Base-by-base conservation (phyloP, 2,329 filamentous ascomycete genomes). In the Ophiosphaerella narmari region DNA sequence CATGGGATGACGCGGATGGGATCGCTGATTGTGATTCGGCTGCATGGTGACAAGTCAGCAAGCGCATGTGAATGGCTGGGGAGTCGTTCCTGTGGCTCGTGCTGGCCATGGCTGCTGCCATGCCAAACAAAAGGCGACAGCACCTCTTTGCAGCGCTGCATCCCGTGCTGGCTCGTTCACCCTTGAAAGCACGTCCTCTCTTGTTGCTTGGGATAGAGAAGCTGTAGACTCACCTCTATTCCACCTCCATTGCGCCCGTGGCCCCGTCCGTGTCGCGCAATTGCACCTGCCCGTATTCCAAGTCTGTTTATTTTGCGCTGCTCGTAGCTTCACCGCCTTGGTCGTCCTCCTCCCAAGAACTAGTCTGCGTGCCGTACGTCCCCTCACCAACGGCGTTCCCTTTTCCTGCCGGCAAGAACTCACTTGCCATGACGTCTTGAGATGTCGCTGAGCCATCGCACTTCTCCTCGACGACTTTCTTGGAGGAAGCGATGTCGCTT, bases 401-500 rank as follows among this genome's bases (percentile, higher is more conserved):
- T 46, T 43, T 46, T 32, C 41, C 50, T 44, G 18, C 18, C 18
- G 56, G 50, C 50, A 52, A 50, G 56, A 29, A 29, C 26, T 29
- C 54, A 49, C 58, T 52, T 63, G 59, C 50, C 61, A 66, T 66
- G 62, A 66, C 61, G 62, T 59, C 55, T 55, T 61, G 61, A 64
- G 40, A 66, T 66, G 63, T 63, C 56, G 61, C 53, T 48, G 47
- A 51, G 49, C 50, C 54, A 48, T 60, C 55, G 53, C 57, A 53
- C 53, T 53, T 53, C 55, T 61, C 55, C 57, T 57, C 59, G 57
- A 62, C 59, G 50, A 61, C 45, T 56, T 51, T 64, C 52, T 46
- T 58, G 62, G 62, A 61, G 59, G 55, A 63, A 59, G 63, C 61
- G 53, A 74, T 74, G 71, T 70, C 70, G 62, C 67, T 73, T 65